Percentiles rank a stretch among this genome's conserved stretches.
These are phyloP conservation scores for Echium plantagineum DNA, from an alignment of 257 asterid genomes.

Conservation along the genomic window DNA sequence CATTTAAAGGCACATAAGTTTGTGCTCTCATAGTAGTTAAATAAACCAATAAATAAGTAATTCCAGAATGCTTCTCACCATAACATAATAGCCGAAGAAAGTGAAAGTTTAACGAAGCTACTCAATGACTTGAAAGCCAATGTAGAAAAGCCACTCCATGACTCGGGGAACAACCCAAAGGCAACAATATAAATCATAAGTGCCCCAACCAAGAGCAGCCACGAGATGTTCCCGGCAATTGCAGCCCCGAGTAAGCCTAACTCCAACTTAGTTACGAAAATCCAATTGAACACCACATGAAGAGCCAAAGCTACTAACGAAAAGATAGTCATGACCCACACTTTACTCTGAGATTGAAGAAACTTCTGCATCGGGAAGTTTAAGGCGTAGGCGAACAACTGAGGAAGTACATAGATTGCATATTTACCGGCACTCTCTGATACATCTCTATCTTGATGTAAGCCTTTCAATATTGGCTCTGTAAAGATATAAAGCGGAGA, in stretches of 20 bases:
- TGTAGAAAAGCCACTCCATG: conserved; percentile 34
- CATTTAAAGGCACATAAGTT: background rate
- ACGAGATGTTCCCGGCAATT: conserved; percentile 60
- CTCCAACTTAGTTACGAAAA: conserved; percentile 36
- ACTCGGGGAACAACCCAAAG: conserved; percentile 53
- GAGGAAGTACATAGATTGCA: conserved; percentile 65
- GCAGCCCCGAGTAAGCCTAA: conserved; percentile 75
- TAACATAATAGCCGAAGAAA: conserved; percentile 27
- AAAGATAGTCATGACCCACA: conserved; percentile 72
- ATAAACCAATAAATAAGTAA: too few relatives aligned
- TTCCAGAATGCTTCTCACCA: conserved; percentile 17
- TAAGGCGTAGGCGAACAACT: conserved; percentile 59
- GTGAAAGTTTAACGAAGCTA: conserved; percentile 22
- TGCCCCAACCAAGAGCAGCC: conserved; percentile 72
- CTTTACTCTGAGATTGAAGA: conserved; percentile 76
- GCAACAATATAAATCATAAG: conserved; percentile 53
- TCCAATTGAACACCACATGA: conserved; percentile 65
- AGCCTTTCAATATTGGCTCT: conserved; percentile 32
- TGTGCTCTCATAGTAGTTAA: background rate
- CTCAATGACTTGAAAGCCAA: conserved; percentile 18
- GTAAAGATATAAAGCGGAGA: conserved; percentile 57
- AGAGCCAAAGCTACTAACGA: conserved; percentile 35
- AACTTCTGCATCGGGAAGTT: conserved; percentile 74
- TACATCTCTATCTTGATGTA: conserved; percentile 33
- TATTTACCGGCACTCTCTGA: conserved; percentile 55